Evolutionary conservation across 1,139 yeast genomes (phyloP), one percentile per base, ranked within the genome.

Genomic region (Yarrowia galli): DNA sequence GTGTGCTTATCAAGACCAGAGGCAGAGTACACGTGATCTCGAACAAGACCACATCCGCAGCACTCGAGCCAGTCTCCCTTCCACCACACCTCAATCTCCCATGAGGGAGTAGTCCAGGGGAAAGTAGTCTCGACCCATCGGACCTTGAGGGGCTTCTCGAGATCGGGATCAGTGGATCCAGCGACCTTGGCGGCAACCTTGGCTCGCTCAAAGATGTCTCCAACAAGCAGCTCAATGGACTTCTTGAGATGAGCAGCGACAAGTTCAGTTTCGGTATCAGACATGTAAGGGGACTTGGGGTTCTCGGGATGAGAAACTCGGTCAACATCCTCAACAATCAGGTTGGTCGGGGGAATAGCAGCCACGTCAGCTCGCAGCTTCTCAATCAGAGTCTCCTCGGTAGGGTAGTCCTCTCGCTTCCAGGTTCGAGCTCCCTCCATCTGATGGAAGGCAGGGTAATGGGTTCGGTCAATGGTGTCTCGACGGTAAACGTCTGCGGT

Each of bases 71-170:
- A 96, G 73, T 93, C 97, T 53, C 96, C 97, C 76, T 93, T 91
- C 98, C 98, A 96, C 96, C 97, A 93, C 7, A 95, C 97, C 78
- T 95, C 99, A 72, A 96, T 92, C 75, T 95, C 98, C 95, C 97
- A 95, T 42, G 97, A 91, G 8, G 99, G 99, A 0, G 97, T 87
- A 2, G 99, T 95, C 98, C 98, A 95, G 5, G 99, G 99, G 81
- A 95, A 95, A 74, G 89, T 92, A 0, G 96, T 97, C 75, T 91
- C 97, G 40, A 92, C 91, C 99, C 99, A 95, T 72, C 98, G 84
- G 18, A 93, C 91, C 75, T 86, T 88, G 72, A 96, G 83, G 7
- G 97, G 97, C 73, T 89, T 90, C 71, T 85, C 84, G 70, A 88
- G 80, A 72, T 87, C 89, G 3, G 85, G 86, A 67, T 83, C 85